Evolutionary conservation across 169 alveolate species (phyloP).

Genomic region (Plasmodium falciparum): DNA sequence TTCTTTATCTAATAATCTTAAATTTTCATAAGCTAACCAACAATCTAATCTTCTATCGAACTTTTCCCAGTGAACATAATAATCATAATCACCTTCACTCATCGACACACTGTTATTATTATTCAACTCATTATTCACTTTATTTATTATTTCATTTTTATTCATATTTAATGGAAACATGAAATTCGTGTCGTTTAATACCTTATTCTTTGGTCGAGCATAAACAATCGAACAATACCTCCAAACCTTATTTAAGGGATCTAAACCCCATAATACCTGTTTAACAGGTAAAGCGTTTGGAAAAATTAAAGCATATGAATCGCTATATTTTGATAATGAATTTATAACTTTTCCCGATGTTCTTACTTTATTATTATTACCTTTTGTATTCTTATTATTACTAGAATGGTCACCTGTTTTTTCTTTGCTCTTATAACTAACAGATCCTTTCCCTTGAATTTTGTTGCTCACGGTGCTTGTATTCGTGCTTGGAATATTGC

Average conservation of each 20-base stretch:
- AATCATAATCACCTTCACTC: constrained; percentile 87
- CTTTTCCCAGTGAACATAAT: constrained; percentile 92
- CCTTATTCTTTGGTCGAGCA: constrained; percentile 79
- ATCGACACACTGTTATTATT: constrained; percentile 6
- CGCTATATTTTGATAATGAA: constrained; percentile 33
- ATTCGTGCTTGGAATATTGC: background rate
- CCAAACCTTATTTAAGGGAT: constrained; percentile 80
- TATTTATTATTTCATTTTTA: constrained; percentile 32
- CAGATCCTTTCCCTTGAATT: background rate
- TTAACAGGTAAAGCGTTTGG: constrained; percentile 86
- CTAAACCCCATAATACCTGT: constrained; percentile 84
- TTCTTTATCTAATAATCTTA: constrained; percentile 86
- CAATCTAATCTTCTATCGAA: constrained; percentile 91
- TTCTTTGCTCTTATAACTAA: background rate
- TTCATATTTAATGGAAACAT: constrained; percentile 9
- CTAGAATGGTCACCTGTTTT: background rate
- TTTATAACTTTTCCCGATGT: constrained; percentile 26
- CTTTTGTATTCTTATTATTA: constrained; percentile 5
- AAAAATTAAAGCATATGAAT: constrained; percentile 70
- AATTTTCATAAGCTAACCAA: constrained; percentile 89
- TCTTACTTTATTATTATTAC: constrained; percentile 30
- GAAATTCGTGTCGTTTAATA: constrained; percentile 13
- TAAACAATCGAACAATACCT: constrained; percentile 82
- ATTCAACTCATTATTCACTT: constrained; percentile 57
- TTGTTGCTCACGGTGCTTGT: background rate